Percentiles rank a stretch among this genome's conserved stretches.
These are phyloP conservation scores for Globisporangium cederbergense DNA, from an alignment of 352 stramenopile species.

Conservation along the genomic window DNA sequence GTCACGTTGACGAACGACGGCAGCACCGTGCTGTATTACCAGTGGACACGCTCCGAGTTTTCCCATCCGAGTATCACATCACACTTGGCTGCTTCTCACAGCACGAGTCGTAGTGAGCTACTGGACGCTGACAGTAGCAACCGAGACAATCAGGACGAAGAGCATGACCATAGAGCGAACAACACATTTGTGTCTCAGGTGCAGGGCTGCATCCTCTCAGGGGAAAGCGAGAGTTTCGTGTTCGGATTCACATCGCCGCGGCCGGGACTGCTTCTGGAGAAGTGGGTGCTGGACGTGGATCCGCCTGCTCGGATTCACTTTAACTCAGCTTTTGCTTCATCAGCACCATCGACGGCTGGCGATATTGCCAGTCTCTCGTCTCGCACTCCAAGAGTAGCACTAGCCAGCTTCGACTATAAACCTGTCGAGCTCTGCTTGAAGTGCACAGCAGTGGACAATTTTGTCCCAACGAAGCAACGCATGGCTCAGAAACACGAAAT, in stretches of 20 bases:
- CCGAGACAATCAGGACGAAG: conserved; percentile 16
- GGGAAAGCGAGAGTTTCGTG: conserved; percentile 42
- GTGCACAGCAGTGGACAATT: conserved; percentile 64
- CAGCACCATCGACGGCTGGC: background rate
- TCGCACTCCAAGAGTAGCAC: background rate
- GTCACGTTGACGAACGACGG: conserved; percentile 50
- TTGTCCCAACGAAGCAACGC: conserved; percentile 30
- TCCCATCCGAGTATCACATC: conserved; percentile 21
- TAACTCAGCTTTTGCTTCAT: background rate
- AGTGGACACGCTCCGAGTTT: conserved; percentile 47
- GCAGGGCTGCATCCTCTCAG: conserved; percentile 48
- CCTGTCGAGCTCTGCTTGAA: conserved; percentile 37
- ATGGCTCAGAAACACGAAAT: conserved; percentile 15
- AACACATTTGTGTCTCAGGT: conserved; percentile 45
- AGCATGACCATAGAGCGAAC: background rate
- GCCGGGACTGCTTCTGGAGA: conserved; percentile 59
- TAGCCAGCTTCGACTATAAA: background rate
- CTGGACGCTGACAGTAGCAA: background rate
- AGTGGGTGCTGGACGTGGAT: conserved; percentile 66
- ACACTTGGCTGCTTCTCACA: conserved; percentile 17
- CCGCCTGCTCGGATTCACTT: conserved; percentile 25
- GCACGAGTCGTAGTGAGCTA: background rate
- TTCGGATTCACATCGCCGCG: conserved; percentile 56
- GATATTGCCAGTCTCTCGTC: background rate
- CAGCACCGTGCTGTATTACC: conserved; percentile 49